Evolutionary conservation across 345 rosid species (phyloP).

Genomic region (Punica granatum): DNA sequence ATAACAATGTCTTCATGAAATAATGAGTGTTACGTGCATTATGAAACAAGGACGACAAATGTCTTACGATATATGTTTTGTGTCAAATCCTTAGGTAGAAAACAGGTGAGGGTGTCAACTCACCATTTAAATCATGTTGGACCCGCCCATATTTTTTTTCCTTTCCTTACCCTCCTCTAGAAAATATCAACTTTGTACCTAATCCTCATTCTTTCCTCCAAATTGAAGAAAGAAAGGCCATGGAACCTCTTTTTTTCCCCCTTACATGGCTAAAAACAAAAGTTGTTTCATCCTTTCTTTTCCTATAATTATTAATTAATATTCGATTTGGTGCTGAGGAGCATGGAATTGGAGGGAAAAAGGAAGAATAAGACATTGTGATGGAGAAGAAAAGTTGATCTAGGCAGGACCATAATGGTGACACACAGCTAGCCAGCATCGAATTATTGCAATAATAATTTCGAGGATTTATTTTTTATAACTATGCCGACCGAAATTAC

Average conservation of each 20-base stretch:
- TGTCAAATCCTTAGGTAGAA: slow-evolving; percentile 21
- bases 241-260: not conserved
- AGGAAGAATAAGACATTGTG: not conserved
- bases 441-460: not conserved
- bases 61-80: no score
- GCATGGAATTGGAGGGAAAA: not conserved
- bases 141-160: slow-evolving; percentile 13
- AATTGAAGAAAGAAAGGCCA: not conserved
- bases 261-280: not conserved
- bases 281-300: no score
- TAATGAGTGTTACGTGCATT: no score
- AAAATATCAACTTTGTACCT: slow-evolving; percentile 21
- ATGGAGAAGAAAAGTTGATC: not conserved
- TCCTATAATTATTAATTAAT: not conserved
- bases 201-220: not conserved
- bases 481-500: not conserved
- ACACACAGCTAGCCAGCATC: not conserved
- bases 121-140: slow-evolving; percentile 8
- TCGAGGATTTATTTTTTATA: not conserved
- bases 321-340: not conserved
- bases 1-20: no score
- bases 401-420: not conserved
- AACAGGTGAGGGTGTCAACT: slow-evolving; percentile 13
- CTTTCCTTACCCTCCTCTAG: not conserved
- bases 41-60: no score